phyloP scores from a whole-genome alignment of 2,329 filamentous ascomycete genomes.

The Thielaviopsis ethacetica region DNA sequence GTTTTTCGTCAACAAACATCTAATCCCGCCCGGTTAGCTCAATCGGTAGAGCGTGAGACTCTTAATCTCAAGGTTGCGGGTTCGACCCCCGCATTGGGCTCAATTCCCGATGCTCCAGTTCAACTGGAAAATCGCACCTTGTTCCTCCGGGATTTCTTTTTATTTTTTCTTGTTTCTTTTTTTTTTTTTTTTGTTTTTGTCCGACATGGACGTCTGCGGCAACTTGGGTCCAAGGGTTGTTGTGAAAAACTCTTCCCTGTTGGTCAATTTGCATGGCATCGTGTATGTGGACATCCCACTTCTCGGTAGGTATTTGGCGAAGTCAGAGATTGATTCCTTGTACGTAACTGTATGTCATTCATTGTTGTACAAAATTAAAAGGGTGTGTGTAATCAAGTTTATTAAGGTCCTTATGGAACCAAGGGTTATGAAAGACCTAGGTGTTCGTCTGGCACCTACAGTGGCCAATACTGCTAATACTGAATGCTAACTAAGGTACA shows the following conservation, averaged over 20 bases:
- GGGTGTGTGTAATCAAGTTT: too few relatives aligned
- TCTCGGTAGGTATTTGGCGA: too few relatives aligned
- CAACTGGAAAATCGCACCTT: not conserved
- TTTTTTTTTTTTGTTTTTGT: not conserved
- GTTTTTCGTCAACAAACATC: too few relatives aligned
- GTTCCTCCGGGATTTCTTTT: not conserved
- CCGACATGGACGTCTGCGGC: too few relatives aligned
- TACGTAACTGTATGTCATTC: constrained; percentile 7
- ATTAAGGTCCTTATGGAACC: too few relatives aligned
- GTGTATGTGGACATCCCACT: too few relatives aligned
- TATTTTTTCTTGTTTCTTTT: not conserved
- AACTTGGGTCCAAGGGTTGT: too few relatives aligned
- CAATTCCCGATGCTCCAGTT: not conserved
- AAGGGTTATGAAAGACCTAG: too few relatives aligned
- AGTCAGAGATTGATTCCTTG: not conserved
- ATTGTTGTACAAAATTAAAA: constrained; percentile 1
- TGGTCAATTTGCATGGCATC: not conserved
- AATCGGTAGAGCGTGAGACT: constrained; percentile 62
- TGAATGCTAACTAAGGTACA: too few relatives aligned
- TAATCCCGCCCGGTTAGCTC: constrained; percentile 39
- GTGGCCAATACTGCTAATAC: too few relatives aligned
- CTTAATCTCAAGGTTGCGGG: constrained; percentile 34
- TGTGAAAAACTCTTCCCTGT: too few relatives aligned
- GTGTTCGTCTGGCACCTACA: too few relatives aligned
- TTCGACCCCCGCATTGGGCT: constrained; percentile 22